Conservation (phyloP, 202 grass and related monocot species). For the Setaria viridis region DNA sequence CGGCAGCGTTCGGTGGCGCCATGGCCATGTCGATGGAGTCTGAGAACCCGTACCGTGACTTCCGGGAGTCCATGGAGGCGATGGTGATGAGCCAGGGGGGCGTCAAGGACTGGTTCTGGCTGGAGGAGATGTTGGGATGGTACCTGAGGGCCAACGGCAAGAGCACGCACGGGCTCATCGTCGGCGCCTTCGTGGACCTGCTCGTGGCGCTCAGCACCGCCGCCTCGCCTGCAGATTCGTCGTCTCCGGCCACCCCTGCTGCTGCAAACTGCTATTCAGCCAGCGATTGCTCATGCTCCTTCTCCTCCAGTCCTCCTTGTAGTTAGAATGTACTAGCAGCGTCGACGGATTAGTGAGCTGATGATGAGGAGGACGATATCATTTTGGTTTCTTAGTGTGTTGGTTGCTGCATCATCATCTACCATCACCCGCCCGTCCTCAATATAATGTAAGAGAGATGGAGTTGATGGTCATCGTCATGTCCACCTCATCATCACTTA, state of each 20-base stretch:
- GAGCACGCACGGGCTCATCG: constrained; percentile 64
- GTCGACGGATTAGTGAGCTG: not conserved
- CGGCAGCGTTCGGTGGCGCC: constrained; percentile 50
- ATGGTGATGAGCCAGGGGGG: constrained; percentile 59
- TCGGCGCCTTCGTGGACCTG: constrained; percentile 80
- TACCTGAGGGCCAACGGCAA: constrained; percentile 71
- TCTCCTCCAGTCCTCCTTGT: not conserved
- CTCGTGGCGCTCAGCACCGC: constrained; percentile 42
- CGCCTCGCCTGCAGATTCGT: not conserved
- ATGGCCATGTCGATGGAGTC: constrained; percentile 73
- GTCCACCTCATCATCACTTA: no score
- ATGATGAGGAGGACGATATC: no score
- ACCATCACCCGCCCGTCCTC: no score
- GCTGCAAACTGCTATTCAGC: not conserved
- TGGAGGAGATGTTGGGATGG: constrained; percentile 90
- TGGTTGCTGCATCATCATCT: no score
- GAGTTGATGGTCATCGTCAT: no score
- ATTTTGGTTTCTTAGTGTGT: no score
- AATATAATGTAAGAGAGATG: no score
- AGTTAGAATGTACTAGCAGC: not conserved
- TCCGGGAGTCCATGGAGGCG: constrained; percentile 86
- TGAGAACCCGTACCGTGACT: constrained; percentile 68
- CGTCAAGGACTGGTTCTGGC: constrained; percentile 67
- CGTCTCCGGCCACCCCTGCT: not conserved
- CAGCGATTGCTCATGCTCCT: not conserved